Evolutionary conservation across 2,329 filamentous ascomycete genomes (phyloP).

Genomic region (Cladosporium sp.): DNA sequence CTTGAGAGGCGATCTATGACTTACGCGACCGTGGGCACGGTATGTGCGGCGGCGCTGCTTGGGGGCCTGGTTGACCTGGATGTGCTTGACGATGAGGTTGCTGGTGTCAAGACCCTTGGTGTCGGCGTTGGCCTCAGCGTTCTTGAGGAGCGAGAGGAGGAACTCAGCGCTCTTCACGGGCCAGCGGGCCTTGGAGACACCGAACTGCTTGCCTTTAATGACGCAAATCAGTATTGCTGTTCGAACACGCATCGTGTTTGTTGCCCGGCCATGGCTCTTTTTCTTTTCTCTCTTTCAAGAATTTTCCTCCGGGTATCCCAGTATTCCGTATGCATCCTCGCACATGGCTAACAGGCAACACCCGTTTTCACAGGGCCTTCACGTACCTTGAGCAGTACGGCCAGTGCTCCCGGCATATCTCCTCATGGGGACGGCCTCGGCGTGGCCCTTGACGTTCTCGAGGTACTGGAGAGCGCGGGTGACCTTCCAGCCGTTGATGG

Average conservation of each 20-base stretch:
- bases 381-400: conserved; percentile 96
- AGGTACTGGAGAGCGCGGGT: conserved; percentile 94
- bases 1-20: conserved; percentile 40
- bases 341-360: conserved; percentile 27
- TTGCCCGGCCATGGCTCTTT: conserved; percentile 16
- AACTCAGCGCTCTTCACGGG: conserved; percentile 99
- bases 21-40: conserved; percentile 99
- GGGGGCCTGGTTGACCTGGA: conserved; percentile 99
- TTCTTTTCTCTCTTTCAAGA: conserved; percentile 14
- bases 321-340: conserved; percentile 34
- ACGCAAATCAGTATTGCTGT: conserved; percentile 12
- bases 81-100: conserved; percentile 99
- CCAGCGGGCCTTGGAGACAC: conserved; percentile 97
- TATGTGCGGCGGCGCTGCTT: conserved; percentile 99
- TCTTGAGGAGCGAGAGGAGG: conserved; percentile 94
- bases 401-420: conserved; percentile 95
- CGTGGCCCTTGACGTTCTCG: conserved; percentile 96
- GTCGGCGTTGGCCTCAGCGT: conserved; percentile 95
- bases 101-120: conserved; percentile 96
- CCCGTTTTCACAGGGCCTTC: conserved; percentile 13
- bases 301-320: conserved; percentile 15
- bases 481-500: conserved; percentile 99
- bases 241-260: conserved; percentile 25
- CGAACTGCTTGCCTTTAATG: conserved; percentile 90
- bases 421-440: conserved; percentile 97